These are phyloP conservation scores for Peziza echinospora DNA, from an alignment of 495 filamentous ascomycete species.

Conservation along the genomic window DNA sequence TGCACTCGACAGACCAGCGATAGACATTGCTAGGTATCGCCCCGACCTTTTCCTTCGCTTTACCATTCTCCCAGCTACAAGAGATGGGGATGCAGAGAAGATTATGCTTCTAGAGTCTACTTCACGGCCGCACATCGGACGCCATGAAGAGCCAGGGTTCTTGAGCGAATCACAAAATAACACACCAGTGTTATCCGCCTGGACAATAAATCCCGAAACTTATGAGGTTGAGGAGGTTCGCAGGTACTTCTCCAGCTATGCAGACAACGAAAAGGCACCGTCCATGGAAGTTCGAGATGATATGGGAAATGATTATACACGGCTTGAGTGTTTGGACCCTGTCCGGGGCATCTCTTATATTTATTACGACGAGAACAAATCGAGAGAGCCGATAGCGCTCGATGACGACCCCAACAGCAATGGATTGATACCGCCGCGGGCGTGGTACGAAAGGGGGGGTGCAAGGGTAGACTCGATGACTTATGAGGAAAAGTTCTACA, in stretches of 20 bases:
- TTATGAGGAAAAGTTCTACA: neutral
- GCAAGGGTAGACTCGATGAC: neutral
- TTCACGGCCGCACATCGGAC: constrained; percentile 14
- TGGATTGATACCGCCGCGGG: neutral
- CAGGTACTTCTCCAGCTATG: constrained; percentile 14
- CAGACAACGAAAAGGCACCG: constrained; percentile 13
- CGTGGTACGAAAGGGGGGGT: neutral
- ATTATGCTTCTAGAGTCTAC: constrained; percentile 15
- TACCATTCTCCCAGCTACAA: neutral
- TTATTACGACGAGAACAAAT: constrained; percentile 16
- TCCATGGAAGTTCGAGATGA: constrained; percentile 7
- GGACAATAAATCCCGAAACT: constrained; percentile 14
- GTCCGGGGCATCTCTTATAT: constrained; percentile 15
- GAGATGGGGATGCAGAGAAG: constrained; percentile 1
- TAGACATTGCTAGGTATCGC: constrained; percentile 8
- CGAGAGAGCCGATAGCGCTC: neutral
- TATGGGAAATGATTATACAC: constrained; percentile 8
- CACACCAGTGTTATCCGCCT: constrained; percentile 14
- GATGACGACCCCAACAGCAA: neutral
- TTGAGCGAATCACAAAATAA: constrained; percentile 7
- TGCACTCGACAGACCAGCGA: constrained; percentile 14
- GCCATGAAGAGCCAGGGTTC: constrained; percentile 8
- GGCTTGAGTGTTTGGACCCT: constrained; percentile 15
- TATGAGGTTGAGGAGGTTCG: constrained; percentile 15
- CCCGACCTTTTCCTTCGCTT: constrained; percentile 10